A percentile compares a stretch with the other conserved stretches of the same genome.
Evolutionary conservation across 768 basidiomycete species (phyloP).

Genomic region (Filobasidium wieringae): DNA sequence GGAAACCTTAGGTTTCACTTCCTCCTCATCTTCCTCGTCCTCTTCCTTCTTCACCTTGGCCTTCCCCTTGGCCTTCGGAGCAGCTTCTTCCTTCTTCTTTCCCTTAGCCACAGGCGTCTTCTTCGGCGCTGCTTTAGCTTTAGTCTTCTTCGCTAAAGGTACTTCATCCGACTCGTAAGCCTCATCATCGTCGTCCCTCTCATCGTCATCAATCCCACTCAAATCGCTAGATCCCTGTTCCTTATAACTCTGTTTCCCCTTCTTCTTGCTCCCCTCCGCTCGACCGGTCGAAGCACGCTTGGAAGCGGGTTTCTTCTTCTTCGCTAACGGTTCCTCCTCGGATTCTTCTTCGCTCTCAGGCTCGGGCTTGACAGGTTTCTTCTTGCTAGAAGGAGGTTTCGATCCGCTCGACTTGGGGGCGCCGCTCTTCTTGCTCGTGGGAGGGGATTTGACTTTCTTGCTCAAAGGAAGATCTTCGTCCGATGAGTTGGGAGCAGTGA

Average conservation of each 20-base stretch:
- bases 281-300: neutral
- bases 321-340: neutral
- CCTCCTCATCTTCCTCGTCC: conserved; percentile 21
- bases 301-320: neutral
- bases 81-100: conserved; percentile 3
- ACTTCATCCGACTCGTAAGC: neutral
- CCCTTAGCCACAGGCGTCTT: neutral
- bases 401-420: no score
- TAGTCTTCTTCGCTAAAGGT: neutral
- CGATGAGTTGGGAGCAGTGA: neutral
- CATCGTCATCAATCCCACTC: neutral
- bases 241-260: neutral
- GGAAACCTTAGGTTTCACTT: conserved; percentile 11
- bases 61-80: conserved; percentile 5
- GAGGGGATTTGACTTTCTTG: conserved; percentile 3
- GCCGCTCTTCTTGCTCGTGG: neutral
- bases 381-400: neutral
- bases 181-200: neutral
- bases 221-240: neutral
- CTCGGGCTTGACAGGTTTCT: conserved; percentile 1
- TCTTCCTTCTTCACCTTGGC: conserved; percentile 15
- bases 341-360: neutral
- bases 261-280: neutral
- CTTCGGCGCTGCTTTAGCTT: neutral
- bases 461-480: conserved; percentile 10